Percentiles rank a stretch among this genome's conserved stretches.
Conservation (phyloP, 2,329 filamentous ascomycete genomes). For the Setomelanomma holmii region DNA sequence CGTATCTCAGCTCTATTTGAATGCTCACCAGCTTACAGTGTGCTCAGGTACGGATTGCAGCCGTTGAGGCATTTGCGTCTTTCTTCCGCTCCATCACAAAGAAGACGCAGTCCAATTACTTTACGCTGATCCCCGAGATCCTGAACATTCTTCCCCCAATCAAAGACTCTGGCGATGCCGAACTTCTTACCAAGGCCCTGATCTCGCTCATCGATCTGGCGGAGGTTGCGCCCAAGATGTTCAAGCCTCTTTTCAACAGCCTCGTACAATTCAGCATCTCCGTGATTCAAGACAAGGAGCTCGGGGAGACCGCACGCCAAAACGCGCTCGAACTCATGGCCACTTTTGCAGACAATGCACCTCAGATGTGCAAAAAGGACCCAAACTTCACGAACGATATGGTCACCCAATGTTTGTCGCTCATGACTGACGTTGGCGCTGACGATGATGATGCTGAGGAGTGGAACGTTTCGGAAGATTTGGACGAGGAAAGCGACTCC, state of each 20-base stretch:
- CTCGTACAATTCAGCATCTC: conserved; percentile 92
- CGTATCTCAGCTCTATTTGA: conserved; percentile 6
- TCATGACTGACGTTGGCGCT: conserved; percentile 96
- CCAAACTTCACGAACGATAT: conserved; percentile 90
- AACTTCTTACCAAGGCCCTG: conserved; percentile 88
- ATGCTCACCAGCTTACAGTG: conserved; percentile 12
- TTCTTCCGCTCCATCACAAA: conserved; percentile 93
- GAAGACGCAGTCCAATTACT: conserved; percentile 89
- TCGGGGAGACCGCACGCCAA: conserved; percentile 87
- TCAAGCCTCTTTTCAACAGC: conserved; percentile 91
- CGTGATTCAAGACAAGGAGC: conserved; percentile 94
- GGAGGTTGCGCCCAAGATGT: conserved; percentile 96
- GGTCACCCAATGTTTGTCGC: conserved; percentile 96
- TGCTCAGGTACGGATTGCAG: conserved; percentile 82
- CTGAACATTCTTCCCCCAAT: conserved; percentile 94
- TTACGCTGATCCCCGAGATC: conserved; percentile 83
- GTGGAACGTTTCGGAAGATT: conserved; percentile 92
- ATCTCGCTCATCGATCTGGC: conserved; percentile 92
- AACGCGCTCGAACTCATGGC: conserved; percentile 97
- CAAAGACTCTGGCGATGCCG: conserved; percentile 88
- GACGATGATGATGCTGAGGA: conserved; percentile 95
- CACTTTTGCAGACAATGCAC: conserved; percentile 94
- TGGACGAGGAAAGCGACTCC: conserved; percentile 95
- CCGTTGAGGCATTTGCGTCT: conserved; percentile 94
- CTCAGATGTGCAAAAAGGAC: conserved; percentile 94